These are phyloP conservation scores for Ciborinia camelliae DNA, from an alignment of 2,329 filamentous ascomycete species.

Conservation along the genomic window DNA sequence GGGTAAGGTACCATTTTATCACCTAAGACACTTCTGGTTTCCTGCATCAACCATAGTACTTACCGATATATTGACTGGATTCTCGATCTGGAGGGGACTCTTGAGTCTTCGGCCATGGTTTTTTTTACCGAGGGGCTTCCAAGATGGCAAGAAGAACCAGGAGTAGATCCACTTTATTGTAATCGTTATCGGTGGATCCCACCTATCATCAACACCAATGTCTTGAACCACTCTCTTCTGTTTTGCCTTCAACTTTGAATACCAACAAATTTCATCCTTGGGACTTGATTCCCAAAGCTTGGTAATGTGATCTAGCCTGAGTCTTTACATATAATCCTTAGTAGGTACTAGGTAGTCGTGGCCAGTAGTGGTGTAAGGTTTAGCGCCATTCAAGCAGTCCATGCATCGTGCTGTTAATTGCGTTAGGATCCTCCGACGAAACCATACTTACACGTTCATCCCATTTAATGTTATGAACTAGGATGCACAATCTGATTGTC, in stretches of 20 bases:
- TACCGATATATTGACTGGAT: not conserved
- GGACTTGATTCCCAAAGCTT: not conserved
- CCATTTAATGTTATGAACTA: not conserved
- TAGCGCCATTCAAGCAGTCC: not conserved
- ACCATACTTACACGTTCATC: not conserved
- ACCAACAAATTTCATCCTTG: not conserved
- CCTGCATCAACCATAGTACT: not conserved
- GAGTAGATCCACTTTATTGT: not conserved
- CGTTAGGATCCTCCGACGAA: not conserved
- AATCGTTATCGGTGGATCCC: too few species aligned
- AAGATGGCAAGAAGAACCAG: too few species aligned
- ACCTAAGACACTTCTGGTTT: too few species aligned
- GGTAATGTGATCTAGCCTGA: not conserved
- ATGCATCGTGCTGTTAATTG: not conserved
- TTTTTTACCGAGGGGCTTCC: too few species aligned
- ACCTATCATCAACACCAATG: not conserved
- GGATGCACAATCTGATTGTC: not conserved
- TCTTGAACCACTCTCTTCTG: not conserved
- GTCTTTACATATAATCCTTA: not conserved
- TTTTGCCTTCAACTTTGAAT: not conserved
- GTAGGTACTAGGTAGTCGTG: not conserved
- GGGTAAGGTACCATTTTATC: too few species aligned
- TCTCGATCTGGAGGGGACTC: not conserved
- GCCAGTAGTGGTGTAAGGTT: not conserved
- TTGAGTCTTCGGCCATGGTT: too few species aligned